Base-by-base conservation (phyloP, 306 rosid genomes). In the Clitoria ternatea region DNA sequence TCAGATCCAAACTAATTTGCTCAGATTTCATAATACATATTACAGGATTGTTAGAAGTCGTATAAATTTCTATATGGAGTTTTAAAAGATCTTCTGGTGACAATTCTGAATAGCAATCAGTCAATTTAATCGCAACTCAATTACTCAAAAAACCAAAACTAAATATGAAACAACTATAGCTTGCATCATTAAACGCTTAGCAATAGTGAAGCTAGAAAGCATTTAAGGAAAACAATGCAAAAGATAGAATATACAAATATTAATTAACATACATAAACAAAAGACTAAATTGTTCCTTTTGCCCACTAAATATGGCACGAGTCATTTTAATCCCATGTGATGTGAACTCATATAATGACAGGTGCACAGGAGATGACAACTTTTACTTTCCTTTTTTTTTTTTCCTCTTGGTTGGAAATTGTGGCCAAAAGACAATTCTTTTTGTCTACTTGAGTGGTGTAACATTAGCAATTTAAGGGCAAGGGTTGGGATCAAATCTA, bases 221-320 rank as follows among this genome's bases (percentile, higher is more conserved):
- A 7, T 23, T 24, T 19, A 20, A 33, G 39, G 22, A 62, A 64
- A 15, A 30, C 39, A 27, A 54, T 53, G 11, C 10, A 27, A 37
- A 73, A 66, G 22, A 42, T 52, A 37, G 27, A 63, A 79, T 66
- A 45, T 52, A 70, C 80, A 52, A 10, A 64, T 59, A 63, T 9
- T 24, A 55, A 52, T 62, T 29, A n/a, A 69, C 26, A 23, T 70
- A 59, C 45, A 45, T 9, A 27, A 9, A 23, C 2, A 47, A 52
- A 24, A 7, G 45, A 65, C 9, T 29, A 47, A 47, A 6, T 12
- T 27, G 57, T 29, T 27, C 39, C 44, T 5, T 66, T 27, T 43
- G 47, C 48, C 1, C 33, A 60, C 1, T 66, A 29, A 66, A 47
- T 17, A 6, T 30, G 19, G 13, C 43, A 61, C 43, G 33, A 20